Conservation (phyloP, 768 basidiomycete species). For the Lactifluus rugatus region DNA sequence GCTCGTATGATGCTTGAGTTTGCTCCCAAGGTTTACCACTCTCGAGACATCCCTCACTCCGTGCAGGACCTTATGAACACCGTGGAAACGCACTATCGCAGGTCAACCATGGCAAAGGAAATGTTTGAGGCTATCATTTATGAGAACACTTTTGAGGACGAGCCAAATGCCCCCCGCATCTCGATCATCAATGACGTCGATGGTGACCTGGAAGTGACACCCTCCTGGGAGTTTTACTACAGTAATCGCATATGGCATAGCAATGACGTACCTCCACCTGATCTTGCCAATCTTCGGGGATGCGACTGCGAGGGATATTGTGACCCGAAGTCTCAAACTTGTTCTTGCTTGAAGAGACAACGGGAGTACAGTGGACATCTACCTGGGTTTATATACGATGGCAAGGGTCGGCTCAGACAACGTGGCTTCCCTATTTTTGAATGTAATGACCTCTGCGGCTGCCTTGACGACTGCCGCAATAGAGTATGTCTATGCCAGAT, state of each 20-base stretch:
- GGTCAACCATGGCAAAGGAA: slow-evolving; percentile 35
- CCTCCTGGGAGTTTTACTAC: slow-evolving; percentile 83
- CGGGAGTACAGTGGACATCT: slow-evolving; percentile 31
- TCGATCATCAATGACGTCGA: slow-evolving; percentile 60
- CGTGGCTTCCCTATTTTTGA: slow-evolving; percentile 65
- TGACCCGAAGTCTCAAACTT: slow-evolving; percentile 62
- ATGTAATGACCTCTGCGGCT: slow-evolving; percentile 75
- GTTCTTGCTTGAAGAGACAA: slow-evolving; percentile 60
- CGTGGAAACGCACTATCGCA: slow-evolving; percentile 33
- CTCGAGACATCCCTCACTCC: slow-evolving; percentile 48
- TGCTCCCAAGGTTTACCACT: slow-evolving; percentile 24
- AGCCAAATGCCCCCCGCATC: slow-evolving; percentile 61
- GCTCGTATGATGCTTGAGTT: slow-evolving; percentile 16
- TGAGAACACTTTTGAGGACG: slow-evolving; percentile 55
- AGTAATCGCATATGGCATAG: slow-evolving; percentile 74
- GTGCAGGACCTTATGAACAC: slow-evolving; percentile 60
- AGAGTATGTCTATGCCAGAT: slow-evolving; percentile 40
- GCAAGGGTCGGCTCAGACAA: slow-evolving; percentile 38
- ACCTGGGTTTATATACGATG: slow-evolving; percentile 62
- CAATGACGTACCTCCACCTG: slow-evolving; percentile 57
- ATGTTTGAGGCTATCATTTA: slow-evolving; percentile 59
- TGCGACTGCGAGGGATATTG: slow-evolving; percentile 74
- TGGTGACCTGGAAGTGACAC: slow-evolving; percentile 43
- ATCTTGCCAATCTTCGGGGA: slow-evolving; percentile 44
- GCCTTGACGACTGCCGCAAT: slow-evolving; percentile 74